Percentiles rank a stretch among this genome's conserved stretches.
Conservation (phyloP, 1,284 basidiomycete genomes). For the Boletus calvinii region DNA sequence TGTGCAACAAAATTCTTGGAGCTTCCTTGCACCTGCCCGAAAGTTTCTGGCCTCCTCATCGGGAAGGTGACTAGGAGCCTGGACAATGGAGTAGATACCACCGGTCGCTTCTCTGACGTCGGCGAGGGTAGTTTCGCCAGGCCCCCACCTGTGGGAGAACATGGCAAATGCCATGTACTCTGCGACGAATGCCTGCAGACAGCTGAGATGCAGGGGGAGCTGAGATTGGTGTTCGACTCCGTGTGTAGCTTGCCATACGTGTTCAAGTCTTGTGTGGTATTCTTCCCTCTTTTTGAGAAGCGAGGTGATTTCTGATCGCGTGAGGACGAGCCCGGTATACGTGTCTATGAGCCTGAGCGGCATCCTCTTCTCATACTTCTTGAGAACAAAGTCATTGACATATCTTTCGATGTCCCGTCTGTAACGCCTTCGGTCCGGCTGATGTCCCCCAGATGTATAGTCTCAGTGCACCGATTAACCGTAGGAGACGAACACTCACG, state of each 20-base stretch:
- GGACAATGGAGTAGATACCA: conserved; percentile 3
- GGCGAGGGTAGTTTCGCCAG: background rate
- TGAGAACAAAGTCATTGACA: background rate
- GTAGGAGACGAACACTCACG: background rate
- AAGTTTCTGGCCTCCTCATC: background rate
- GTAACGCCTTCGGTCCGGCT: too few relatives aligned
- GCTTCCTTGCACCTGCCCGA: background rate
- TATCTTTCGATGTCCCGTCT: background rate
- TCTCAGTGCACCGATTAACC: background rate
- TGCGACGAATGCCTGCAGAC: background rate
- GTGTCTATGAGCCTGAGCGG: conserved; percentile 7
- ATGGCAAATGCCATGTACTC: conserved; percentile 5
- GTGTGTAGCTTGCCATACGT: background rate
- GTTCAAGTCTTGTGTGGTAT: background rate
- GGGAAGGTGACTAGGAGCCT: background rate
- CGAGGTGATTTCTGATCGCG: background rate
- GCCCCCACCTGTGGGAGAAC: conserved; percentile 6
- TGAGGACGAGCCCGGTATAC: conserved; percentile 5
- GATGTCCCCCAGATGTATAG: too few relatives aligned
- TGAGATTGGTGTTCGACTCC: background rate
- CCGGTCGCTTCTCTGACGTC: background rate
- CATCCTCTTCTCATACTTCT: background rate
- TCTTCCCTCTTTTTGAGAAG: conserved; percentile 2
- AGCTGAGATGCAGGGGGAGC: background rate
- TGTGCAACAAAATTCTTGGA: conserved; percentile 7